Evolutionary conservation across 331 rosid species (phyloP).

Genomic region (Acacia pycnantha): DNA sequence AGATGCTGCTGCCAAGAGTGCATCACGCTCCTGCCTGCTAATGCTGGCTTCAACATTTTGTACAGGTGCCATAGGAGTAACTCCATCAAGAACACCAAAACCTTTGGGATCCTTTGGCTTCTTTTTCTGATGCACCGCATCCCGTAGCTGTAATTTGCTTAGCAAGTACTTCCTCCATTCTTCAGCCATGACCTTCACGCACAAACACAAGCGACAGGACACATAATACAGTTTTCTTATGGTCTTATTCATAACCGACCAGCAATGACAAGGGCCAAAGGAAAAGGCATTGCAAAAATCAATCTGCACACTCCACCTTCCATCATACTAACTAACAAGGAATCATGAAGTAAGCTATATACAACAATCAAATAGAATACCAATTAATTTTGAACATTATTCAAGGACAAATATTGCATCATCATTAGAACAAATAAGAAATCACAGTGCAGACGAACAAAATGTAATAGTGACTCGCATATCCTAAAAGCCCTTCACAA

Average conservation of each 20-base stretch:
- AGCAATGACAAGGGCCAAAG: background rate
- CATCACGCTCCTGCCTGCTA: constrained; percentile 83
- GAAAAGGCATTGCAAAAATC: background rate
- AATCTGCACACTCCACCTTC: constrained; percentile 11
- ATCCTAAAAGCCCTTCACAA: background rate
- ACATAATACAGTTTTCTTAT: constrained; percentile 21
- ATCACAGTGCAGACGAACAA: constrained; percentile 13
- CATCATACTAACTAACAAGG: constrained; percentile 15
- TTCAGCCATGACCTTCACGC: constrained; percentile 68
- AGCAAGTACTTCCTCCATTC: constrained; percentile 96
- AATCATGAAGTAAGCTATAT: background rate
- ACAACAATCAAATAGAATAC: background rate
- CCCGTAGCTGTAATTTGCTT: constrained; percentile 82
- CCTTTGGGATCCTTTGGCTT: constrained; percentile 88
- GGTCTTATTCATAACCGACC: constrained; percentile 15
- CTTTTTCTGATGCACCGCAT: constrained; percentile 63
- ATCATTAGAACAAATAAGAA: background rate
- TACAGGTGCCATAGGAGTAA: constrained; percentile 59
- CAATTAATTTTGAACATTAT: constrained; percentile 6
- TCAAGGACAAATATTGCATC: background rate
- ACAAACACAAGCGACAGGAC: background rate
- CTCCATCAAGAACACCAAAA: constrained; percentile 96
- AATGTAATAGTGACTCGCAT: background rate
- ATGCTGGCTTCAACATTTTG: constrained; percentile 63
- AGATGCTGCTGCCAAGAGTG: constrained; percentile 83